Conservation (phyloP, 352 stramenopile genomes). For the Lagenidium giganteum region DNA sequence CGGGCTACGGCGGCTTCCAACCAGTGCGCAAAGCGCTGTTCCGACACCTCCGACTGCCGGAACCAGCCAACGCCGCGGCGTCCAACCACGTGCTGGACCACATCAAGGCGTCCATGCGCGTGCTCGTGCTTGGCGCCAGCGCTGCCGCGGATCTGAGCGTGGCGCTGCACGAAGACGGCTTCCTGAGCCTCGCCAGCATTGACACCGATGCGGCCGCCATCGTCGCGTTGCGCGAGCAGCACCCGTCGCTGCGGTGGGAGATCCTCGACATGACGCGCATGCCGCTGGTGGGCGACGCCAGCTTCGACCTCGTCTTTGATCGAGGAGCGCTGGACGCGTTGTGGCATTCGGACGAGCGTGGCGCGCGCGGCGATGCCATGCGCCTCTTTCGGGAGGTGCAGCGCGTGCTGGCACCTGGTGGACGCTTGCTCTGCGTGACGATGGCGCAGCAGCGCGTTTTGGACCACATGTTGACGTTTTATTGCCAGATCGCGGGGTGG, state of each 20-base stretch:
- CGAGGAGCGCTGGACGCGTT: conserved; percentile 80
- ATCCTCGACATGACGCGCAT: conserved; percentile 83
- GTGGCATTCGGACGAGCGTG: conserved; percentile 41
- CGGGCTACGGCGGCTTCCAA: too few relatives aligned
- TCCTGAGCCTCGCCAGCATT: conserved; percentile 49
- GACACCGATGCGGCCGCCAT: conserved; percentile 77
- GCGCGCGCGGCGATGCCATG: conserved; percentile 32
- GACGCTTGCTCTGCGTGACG: conserved; percentile 72
- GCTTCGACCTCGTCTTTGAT: conserved; percentile 76
- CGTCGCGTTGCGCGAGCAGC: conserved; percentile 66
- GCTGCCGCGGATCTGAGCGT: conserved; percentile 70
- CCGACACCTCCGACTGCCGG: too few relatives aligned
- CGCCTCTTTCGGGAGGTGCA: conserved; percentile 68
- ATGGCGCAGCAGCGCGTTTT: conserved; percentile 81
- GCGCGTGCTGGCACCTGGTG: conserved; percentile 46
- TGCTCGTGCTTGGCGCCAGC: conserved; percentile 76
- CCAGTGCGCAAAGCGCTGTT: too few relatives aligned
- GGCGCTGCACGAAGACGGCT: conserved; percentile 55
- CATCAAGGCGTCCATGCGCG: conserved; percentile 34
- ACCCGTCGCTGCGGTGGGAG: conserved; percentile 51
- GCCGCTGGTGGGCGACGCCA: conserved; percentile 23
- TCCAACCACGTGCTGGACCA: conserved; percentile 22
- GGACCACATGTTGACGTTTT: conserved; percentile 44
- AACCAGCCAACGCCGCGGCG: conserved; percentile 17
- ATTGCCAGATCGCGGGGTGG: conserved; percentile 13